Base-by-base conservation (phyloP, 768 basidiomycete genomes). In the Phanerochaete sordida region DNA sequence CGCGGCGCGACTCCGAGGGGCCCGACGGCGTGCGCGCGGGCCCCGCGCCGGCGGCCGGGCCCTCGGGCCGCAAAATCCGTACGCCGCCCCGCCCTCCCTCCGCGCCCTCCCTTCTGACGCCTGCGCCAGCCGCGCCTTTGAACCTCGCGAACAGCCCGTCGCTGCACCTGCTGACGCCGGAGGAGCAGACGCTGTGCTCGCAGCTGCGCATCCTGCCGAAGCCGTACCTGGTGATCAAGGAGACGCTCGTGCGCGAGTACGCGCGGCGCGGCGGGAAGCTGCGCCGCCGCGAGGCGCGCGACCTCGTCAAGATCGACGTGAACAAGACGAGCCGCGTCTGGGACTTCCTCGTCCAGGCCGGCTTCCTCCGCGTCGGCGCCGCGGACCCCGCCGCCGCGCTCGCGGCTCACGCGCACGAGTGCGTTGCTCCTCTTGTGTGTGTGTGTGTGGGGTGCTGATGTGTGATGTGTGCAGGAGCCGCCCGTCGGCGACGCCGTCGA, bases 221-320 rank as follows among this genome's bases (percentile, higher is more conserved):
- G 69, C 94, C 97, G 0, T 99, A 97, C 72, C 85, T 99, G 54
- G 85, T 91, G 61, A 91, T 98, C 76, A 99, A 99, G 72, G 94
- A 97, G 73, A 93, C 90, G 4, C 84, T 97, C 44, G 87, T 99
- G 30, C 85, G 94, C 31, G 96, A 98, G 76, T 97, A 93, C 66
- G 93, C 92, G 1, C 82, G 93, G 27, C 80, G 94, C 57, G 90
- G 91, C 23, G 95, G 95, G 12, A 90, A 91, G 70, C 80, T 98
- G 46, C 89, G 91, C 51, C 83, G 91, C 30, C 81, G 94, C 56
- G 94, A 97, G 72, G 93, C 94, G 12, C 83, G 91, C 53, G 92
- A 93, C 72, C 78, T 96, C 61, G 87, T 95, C 65, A 94, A 93
- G 73, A 92, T 97, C 62, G 94, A 95, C 70, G 91, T 93, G 62